These are phyloP conservation scores for Suhomyces emberorum DNA, from an alignment of 805 yeast species.

Conservation along the genomic window DNA sequence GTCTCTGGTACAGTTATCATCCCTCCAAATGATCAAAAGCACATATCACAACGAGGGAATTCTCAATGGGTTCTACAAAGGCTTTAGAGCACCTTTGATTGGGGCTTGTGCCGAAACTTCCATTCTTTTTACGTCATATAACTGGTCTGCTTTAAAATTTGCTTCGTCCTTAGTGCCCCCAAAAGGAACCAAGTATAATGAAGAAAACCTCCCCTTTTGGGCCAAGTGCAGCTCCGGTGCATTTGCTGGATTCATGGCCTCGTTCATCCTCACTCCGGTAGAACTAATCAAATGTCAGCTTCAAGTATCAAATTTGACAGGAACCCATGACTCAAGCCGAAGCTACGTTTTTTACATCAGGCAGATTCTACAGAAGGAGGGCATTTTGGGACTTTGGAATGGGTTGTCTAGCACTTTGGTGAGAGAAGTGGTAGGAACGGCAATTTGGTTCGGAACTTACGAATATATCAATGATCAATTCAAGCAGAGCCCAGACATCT, in stretches of 20 bases:
- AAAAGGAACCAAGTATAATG: slow-evolving; percentile 5
- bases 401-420: slow-evolving; percentile 81
- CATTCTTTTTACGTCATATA: slow-evolving; percentile 67
- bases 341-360: slow-evolving; percentile 28
- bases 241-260: slow-evolving; percentile 75
- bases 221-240: slow-evolving; percentile 69
- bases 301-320: slow-evolving; percentile 55
- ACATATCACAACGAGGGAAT: slow-evolving; percentile 69
- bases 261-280: slow-evolving; percentile 85
- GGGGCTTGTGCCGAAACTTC: slow-evolving; percentile 94
- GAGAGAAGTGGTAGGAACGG: slow-evolving; percentile 86
- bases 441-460: slow-evolving; percentile 92
- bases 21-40: slow-evolving; percentile 60
- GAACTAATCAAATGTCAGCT: slow-evolving; percentile 85
- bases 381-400: slow-evolving; percentile 76
- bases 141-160: slow-evolving; percentile 34
- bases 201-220: slow-evolving; percentile 34
- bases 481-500: slow-evolving; percentile 20
- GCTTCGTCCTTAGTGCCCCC: not conserved
- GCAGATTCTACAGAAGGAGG: slow-evolving; percentile 46
- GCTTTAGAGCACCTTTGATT: slow-evolving; percentile 74
- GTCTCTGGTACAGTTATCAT: slow-evolving; percentile 44
- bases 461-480: slow-evolving; percentile 50
- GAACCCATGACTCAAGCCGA: slow-evolving; percentile 26
- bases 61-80: slow-evolving; percentile 70